A percentile compares a stretch with the other conserved stretches of the same genome.
Evolutionary conservation across 2,329 filamentous ascomycete genomes (phyloP).

Genomic region (Gaeumannomyces tritici): DNA sequence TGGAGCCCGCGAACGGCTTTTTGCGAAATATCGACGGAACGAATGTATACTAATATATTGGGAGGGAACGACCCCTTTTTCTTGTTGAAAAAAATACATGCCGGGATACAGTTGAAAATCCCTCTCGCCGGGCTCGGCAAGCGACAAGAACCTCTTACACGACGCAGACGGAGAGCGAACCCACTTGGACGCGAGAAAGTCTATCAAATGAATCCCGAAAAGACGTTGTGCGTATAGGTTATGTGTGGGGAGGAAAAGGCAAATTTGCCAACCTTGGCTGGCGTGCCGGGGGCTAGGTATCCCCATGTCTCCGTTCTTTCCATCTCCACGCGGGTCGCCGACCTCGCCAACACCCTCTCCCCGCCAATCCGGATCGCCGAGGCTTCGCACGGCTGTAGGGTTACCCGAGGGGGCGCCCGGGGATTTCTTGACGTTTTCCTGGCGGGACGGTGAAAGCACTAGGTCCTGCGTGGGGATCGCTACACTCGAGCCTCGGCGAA

Average conservation of each 20-base stretch:
- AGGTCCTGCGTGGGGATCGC: not conserved
- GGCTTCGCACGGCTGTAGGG: too few species aligned
- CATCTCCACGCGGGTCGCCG: not conserved
- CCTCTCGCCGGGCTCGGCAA: too few species aligned
- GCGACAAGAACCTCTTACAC: too few species aligned
- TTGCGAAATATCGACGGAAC: too few species aligned
- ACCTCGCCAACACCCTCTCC: not conserved
- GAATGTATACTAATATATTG: not conserved
- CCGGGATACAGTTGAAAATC: not conserved
- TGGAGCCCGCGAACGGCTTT: too few species aligned
- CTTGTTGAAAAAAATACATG: too few species aligned
- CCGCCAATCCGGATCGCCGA: not conserved
- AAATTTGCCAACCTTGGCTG: too few species aligned
- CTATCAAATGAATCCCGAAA: not conserved
- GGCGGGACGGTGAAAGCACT: not conserved
- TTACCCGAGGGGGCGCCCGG: too few species aligned
- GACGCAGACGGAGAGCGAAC: too few species aligned
- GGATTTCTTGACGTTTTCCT: not conserved
- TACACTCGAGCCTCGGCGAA: not conserved
- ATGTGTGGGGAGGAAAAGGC: too few species aligned
- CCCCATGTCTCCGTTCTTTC: not conserved
- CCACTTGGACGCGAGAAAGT: not conserved
- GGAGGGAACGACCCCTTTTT: not conserved
- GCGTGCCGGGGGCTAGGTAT: too few species aligned
- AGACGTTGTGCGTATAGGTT: too few species aligned